phyloP scores from a whole-genome alignment of 768 basidiomycete species.

The Pleurotus tuoliensis region DNA sequence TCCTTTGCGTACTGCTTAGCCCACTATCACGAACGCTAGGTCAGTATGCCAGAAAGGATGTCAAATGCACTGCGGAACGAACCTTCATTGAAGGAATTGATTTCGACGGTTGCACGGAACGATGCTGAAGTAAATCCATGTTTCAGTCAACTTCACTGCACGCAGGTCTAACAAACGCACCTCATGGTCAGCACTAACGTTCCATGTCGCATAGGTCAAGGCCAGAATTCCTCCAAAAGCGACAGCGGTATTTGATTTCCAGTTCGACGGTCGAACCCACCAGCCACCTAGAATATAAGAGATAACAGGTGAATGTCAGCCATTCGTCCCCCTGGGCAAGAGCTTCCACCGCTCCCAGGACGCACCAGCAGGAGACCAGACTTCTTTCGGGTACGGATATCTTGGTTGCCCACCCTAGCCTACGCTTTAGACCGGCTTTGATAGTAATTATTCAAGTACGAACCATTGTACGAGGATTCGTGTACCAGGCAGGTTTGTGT shows the following conservation, averaged over 20 bases:
- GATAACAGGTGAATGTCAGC: background rate
- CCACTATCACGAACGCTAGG: constrained; percentile 32
- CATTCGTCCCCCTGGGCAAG: background rate
- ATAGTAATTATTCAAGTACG: background rate
- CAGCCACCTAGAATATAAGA: constrained; percentile 66
- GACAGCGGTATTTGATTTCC: constrained; percentile 82
- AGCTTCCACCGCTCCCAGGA: constrained; percentile 15
- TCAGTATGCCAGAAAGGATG: background rate
- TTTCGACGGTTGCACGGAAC: constrained; percentile 55
- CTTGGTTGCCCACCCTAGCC: constrained; percentile 74
- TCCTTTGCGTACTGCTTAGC: constrained; percentile 36
- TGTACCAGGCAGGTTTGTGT: no score
- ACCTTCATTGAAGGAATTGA: constrained; percentile 82
- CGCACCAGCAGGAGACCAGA: constrained; percentile 89
- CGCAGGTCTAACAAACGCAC: constrained; percentile 36
- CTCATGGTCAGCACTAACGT: constrained; percentile 74
- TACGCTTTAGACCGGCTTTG: background rate
- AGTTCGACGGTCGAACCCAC: constrained; percentile 91
- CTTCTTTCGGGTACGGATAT: constrained; percentile 92
- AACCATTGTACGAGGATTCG: background rate
- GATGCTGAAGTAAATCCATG: constrained; percentile 35
- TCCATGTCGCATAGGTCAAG: constrained; percentile 64
- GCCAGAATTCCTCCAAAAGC: constrained; percentile 64
- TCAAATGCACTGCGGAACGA: constrained; percentile 19
- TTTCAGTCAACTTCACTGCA: background rate